Base-by-base conservation (phyloP, 129 eudicot species). In the Escallonia rubra region DNA sequence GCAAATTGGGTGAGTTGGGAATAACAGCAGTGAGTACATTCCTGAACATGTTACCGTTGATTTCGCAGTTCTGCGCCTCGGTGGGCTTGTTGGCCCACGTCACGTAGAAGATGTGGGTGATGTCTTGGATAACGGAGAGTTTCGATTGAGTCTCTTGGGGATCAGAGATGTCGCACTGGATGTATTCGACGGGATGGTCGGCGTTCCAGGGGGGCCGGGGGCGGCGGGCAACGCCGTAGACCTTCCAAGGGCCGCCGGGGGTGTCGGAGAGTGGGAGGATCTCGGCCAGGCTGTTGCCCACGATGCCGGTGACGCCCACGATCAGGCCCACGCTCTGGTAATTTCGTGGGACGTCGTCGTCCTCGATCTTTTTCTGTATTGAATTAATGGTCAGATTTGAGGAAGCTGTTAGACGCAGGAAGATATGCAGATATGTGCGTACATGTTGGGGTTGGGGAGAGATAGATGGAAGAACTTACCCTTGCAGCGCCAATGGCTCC, bases 221-320 rank as follows among this genome's bases (percentile, higher is more conserved):
- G 44, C 97, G 86, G 61, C 97, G 85, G 4, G 89, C 97, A 61
- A 87, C 82, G 9, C 97, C 97, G 58, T 90, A 90, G 38, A 87
- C 91, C 82, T 90, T 90, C 97, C 97, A 90, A 2, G 90, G 97
- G 34, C 97, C 91, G 16, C 97, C 95, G 11, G 97, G 97, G 6
- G 97, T 87, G 78, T 85, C 90, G 56, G 95, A 43, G 59, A 82
- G 75, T 0, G 89, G 86, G 57, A 90, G 95, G 70, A 82, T 85
- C 74, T 90, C 91, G 54, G 97, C 97, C 38, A 90, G 78, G 72
- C 95, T 82, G 80, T 78, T 82, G 68, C 97, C 97, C 34, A 81
- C 87, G 54, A 90, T 87, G 52, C 95, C 97, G n/a, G 97, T 90
- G 4, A 90, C 87, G 39, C 97, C 97, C 41, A 90, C 59, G 6